Percentiles rank a stretch among this genome's conserved stretches.
Conservation (phyloP, 306 rosid species). For the Ceratonia siliqua region DNA sequence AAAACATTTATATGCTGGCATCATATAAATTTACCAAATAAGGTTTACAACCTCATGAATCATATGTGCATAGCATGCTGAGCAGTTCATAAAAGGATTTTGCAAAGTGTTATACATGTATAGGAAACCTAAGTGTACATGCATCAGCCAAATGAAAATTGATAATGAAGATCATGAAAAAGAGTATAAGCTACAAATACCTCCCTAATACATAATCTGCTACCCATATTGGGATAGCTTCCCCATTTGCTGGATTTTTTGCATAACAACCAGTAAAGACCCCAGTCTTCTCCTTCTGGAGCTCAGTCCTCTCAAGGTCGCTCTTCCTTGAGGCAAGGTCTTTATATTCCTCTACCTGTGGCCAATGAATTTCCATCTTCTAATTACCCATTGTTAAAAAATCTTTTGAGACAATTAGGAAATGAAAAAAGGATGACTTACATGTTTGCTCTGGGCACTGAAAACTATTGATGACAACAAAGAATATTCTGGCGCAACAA, state of each 20-base stretch:
- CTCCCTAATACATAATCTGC: slow-evolving; percentile 98
- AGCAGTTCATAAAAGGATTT: slow-evolving; percentile 29
- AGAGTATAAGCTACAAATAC: slow-evolving; percentile 47
- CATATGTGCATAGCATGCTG: slow-evolving; percentile 25
- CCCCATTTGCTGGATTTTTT: slow-evolving; percentile 84
- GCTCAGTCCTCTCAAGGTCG: slow-evolving; percentile 98
- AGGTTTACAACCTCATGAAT: slow-evolving; percentile 11
- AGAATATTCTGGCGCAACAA: slow-evolving; percentile 90
- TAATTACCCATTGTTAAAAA: slow-evolving; percentile 38
- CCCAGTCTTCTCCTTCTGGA: slow-evolving; percentile 95
- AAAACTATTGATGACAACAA: slow-evolving; percentile 64
- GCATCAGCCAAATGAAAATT: slow-evolving; percentile 10
- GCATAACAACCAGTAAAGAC: slow-evolving; percentile 91
- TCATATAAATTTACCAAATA: slow-evolving; percentile 19
- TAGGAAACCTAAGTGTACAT: slow-evolving; percentile 17
- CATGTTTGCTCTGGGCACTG: slow-evolving; percentile 60
- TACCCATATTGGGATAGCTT: slow-evolving; percentile 91
- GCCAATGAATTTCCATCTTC: slow-evolving; percentile 43
- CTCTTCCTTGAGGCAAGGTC: slow-evolving; percentile 85
- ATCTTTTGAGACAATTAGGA: slow-evolving; percentile 32
- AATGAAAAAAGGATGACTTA: slow-evolving; percentile 46
- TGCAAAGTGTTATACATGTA: neutral
- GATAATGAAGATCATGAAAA: slow-evolving; percentile 5
- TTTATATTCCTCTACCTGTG: slow-evolving; percentile 82
- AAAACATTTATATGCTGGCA: slow-evolving; percentile 26